Base-by-base conservation (phyloP, 495 filamentous ascomycete species). In the Talaromyces thailandensis region DNA sequence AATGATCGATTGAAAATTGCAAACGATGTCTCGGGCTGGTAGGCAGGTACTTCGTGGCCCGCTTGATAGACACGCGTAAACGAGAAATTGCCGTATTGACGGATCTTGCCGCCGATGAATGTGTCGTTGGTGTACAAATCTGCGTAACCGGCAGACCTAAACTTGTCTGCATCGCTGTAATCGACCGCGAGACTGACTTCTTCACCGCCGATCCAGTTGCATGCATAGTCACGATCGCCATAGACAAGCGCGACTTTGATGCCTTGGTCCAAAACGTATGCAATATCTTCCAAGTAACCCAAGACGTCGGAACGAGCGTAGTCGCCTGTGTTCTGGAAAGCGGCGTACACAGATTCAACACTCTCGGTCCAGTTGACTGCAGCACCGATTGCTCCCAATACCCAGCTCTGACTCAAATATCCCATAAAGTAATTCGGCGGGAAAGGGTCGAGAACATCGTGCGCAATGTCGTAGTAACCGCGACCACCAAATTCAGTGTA, bases 181-280 rank as follows among this genome's bases (percentile, higher is more conserved):
- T 80, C 64, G 21, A 83, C 67, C 26, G 67, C 35, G 57, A 77
- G 58, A 59, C 73, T 76, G 29, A 75, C 76, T n/a, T 73, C 68
- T 58, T 80, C 77, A 28, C 76, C 77, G 12, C 76, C 76, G 31
- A 75, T 74, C 75, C 76, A 78, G 62, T 81, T 83, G 66, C 84
- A 85, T n/a, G 76, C 75, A 57, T 83, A 87, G 62, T 86, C 84
- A 12, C 78, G 72, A 71, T 84, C 83, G 14, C 84, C 89, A 64
- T 90, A 90, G 43, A 90, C 76, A 6, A 92, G 77, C 12, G 84
- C 82, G 3, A 93, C 85, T 57, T 87, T 84, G 66, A 92, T 80
- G 4, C 81, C 81, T 14, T 74, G 73, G 26, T 81, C 73, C 5
- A 87, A 73, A 3, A 86, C 63, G 37, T 82, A 80, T 8, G 72